A percentile compares a stretch with the other conserved stretches of the same genome.
Evolutionary conservation across 441 rosid genomes (phyloP).

Genomic region (Eutrema salsugineum): DNA sequence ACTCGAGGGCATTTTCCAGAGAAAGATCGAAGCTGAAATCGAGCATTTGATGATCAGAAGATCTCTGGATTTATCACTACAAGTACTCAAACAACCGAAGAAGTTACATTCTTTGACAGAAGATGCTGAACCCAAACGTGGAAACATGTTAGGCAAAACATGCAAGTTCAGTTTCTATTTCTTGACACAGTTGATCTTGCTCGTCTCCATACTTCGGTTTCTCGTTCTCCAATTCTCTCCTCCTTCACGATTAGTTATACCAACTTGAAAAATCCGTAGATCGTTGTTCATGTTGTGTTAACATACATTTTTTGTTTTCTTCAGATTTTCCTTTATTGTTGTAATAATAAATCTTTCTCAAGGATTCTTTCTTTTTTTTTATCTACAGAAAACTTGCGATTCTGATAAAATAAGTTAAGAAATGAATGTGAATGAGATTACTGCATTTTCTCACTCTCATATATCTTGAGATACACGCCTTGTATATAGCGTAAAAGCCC

Average conservation of each 20-base stretch:
- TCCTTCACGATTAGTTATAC: constrained; percentile 44
- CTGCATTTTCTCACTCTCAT: no score
- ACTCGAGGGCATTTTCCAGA: constrained; percentile 58
- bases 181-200: constrained; percentile 49
- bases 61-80: constrained; percentile 36
- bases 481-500: no score
- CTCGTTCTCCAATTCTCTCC: constrained; percentile 39
- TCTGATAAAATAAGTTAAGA: no score
- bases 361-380: no score
- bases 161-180: constrained; percentile 44
- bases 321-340: background rate
- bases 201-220: constrained; percentile 45
- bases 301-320: constrained; percentile 8
- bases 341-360: constrained; percentile 1
- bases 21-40: constrained; percentile 70
- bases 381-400: no score
- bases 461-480: no score
- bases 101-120: constrained; percentile 30
- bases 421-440: no score
- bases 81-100: constrained; percentile 36
- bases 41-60: constrained; percentile 43
- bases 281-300: constrained; percentile 6
- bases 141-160: constrained; percentile 35
- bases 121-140: constrained; percentile 36
- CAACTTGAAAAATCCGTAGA: constrained; percentile 39